Base-by-base conservation (phyloP, 371 early-diverging fungal species). In the Blakeslea trispora region DNA sequence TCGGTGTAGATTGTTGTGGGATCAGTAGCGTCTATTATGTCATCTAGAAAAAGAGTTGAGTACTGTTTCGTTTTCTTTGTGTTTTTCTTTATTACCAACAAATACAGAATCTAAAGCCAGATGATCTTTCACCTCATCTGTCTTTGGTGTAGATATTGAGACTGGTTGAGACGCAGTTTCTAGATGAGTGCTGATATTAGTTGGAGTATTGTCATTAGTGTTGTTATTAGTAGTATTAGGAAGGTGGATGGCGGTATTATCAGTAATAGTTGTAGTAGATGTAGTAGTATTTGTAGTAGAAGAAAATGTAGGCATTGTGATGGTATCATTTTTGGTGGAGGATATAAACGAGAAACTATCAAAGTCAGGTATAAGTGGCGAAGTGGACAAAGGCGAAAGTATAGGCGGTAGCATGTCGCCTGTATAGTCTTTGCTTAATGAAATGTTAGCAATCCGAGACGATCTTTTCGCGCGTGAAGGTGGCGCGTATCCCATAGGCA, bases 401-500 rank as follows among this genome's bases (percentile, higher is more conserved):
- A 43, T 39, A 23, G 53, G 53, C 42, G 48, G 44, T 43, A 17
- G 8, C 18, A 43, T 21, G n/a, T 57, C 28, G 19, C 17, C 6
- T 45, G 24, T 7, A 28, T 28, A 28, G 28, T 28, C 7, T 28
- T 28, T 28, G 28, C 28, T 37, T 44, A 53, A 22, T 28, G 63
- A 57, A 35, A 69, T 54, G 52, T 69, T 72, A 14, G 63, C 44
- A 43, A 75, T 31, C 47, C 69, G 72, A 2, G 79, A 78, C n/a
- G 72, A 65, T 24, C 79, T 50, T 37, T 14, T 59, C 45, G 74
- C 66, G 19, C 79, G 70, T 11, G 71, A 68, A n/a, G 75, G 75
- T 23, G 79, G 79, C 22, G 79, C 79, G 53, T 65, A 78, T 9
- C 79, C 79, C 40, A 73, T 59, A 21, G 79, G 79, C 46, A 78